Evolutionary conservation across 1,284 basidiomycete species (phyloP).

Genomic region (Pascua sp.): DNA sequence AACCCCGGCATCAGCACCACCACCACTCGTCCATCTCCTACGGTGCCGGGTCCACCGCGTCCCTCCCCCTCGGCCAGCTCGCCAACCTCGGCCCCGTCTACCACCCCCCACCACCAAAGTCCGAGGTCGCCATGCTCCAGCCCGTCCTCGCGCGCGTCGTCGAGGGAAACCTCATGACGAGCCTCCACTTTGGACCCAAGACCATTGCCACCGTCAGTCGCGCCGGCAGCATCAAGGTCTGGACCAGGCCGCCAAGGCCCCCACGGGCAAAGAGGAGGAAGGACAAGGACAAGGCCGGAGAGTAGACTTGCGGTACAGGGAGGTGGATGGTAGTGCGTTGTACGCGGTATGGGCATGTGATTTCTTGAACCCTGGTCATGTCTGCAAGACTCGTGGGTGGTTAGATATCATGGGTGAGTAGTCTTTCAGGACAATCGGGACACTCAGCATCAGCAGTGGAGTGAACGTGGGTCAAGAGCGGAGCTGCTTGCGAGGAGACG

Average conservation of each 20-base stretch:
- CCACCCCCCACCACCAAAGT: conserved; percentile 80
- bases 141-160: conserved; percentile 79
- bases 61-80: conserved; percentile 56
- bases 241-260: conserved; percentile 63
- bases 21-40: conserved; percentile 27
- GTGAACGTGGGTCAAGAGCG: too few relatives aligned
- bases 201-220: conserved; percentile 72
- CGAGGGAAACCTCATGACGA: conserved; percentile 69
- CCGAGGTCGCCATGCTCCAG: conserved; percentile 84
- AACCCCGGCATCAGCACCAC: conserved; percentile 46
- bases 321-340: too few relatives aligned
- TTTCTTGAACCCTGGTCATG: too few relatives aligned
- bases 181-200: conserved; percentile 66
- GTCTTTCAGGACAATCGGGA: too few relatives aligned
- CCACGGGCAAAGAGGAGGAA: conserved; percentile 5
- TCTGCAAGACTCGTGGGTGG: too few relatives aligned
- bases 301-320: too few relatives aligned
- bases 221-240: conserved; percentile 70
- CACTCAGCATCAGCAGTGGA: too few relatives aligned
- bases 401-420: too few relatives aligned
- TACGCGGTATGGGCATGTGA: too few relatives aligned
- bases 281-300: conserved; percentile 6
- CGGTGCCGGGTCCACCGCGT: conserved; percentile 50
- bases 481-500: too few relatives aligned
- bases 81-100: conserved; percentile 56